phyloP scores from a whole-genome alignment of 768 basidiomycete genomes.

The Leccinum uliginosum region DNA sequence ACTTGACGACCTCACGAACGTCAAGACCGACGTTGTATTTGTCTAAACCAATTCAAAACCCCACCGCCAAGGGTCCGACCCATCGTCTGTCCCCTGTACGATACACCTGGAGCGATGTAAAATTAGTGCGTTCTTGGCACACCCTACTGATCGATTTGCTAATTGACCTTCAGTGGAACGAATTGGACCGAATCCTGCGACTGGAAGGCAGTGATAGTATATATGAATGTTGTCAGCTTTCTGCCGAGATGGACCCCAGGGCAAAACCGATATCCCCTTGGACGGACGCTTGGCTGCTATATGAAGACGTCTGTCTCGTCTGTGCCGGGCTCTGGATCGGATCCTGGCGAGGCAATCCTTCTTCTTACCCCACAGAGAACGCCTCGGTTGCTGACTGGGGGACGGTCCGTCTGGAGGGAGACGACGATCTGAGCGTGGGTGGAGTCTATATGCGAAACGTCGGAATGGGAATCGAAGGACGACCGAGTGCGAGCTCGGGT shows the following conservation, averaged over 20 bases:
- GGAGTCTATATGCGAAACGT: constrained; percentile 48
- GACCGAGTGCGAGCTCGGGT: constrained; percentile 31
- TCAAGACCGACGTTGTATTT: constrained; percentile 65
- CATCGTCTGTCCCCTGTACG: constrained; percentile 59
- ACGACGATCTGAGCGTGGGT: constrained; percentile 50
- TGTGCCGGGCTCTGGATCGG: constrained; percentile 84
- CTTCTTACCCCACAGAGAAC: constrained; percentile 45
- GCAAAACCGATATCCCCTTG: constrained; percentile 46
- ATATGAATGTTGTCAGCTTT: constrained; percentile 33
- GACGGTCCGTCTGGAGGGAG: constrained; percentile 57
- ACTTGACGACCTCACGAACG: constrained; percentile 63
- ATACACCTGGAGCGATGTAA: constrained; percentile 83
- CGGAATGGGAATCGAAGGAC: constrained; percentile 71
- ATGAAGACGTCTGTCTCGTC: constrained; percentile 80
- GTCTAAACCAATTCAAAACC: constrained; percentile 44
- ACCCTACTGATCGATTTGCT: background rate
- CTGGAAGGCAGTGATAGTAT: constrained; percentile 38
- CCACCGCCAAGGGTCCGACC: constrained; percentile 37
- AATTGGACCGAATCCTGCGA: constrained; percentile 65
- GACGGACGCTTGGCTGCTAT: constrained; percentile 76
- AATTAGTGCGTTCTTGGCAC: constrained; percentile 44
- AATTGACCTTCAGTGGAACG: constrained; percentile 56
- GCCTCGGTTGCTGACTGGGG: constrained; percentile 51
- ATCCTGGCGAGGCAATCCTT: constrained; percentile 49
- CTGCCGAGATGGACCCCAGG: constrained; percentile 29